A percentile compares a stretch with the other conserved stretches of the same genome.
phyloP scores from a whole-genome alignment of 2,329 filamentous ascomycete genomes.

The Phyllosticta ampelicida region DNA sequence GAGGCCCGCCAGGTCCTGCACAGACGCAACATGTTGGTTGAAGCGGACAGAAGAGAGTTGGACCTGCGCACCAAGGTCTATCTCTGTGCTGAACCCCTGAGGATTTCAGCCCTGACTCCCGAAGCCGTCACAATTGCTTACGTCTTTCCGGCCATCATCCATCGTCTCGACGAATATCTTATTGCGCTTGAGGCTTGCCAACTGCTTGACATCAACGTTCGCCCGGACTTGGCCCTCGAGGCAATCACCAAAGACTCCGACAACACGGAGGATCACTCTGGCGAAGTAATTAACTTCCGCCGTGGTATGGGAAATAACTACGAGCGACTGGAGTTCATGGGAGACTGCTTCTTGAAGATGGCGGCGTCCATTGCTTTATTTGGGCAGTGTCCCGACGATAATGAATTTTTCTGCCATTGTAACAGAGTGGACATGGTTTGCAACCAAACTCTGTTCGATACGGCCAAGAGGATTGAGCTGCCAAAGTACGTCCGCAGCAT shows the following conservation, averaged over 20 bases:
- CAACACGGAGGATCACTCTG: slow-evolving; percentile 62
- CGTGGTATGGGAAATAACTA: slow-evolving; percentile 90
- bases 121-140: slow-evolving; percentile 62
- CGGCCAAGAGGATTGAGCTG: slow-evolving; percentile 55
- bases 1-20: slow-evolving; percentile 62
- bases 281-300: slow-evolving; percentile 62
- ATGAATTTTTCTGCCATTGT: slow-evolving; percentile 82
- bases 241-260: slow-evolving; percentile 89
- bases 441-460: slow-evolving; percentile 80
- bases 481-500: slow-evolving; percentile 74
- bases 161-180: slow-evolving; percentile 69
- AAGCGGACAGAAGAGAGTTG: slow-evolving; percentile 44
- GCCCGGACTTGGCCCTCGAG: slow-evolving; percentile 64
- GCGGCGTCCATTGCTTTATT: slow-evolving; percentile 83
- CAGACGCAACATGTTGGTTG: slow-evolving; percentile 75
- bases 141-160: slow-evolving; percentile 72
- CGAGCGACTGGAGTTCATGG: slow-evolving; percentile 85
- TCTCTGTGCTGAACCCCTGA: slow-evolving; percentile 66
- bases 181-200: slow-evolving; percentile 67
- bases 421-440: slow-evolving; percentile 84
- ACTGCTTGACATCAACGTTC: slow-evolving; percentile 52
- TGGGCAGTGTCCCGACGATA: slow-evolving; percentile 60
- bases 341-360: slow-evolving; percentile 92
- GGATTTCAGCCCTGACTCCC: slow-evolving; percentile 63
- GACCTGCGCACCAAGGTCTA: slow-evolving; percentile 46